Percentiles rank a stretch among this genome's conserved stretches.
Evolutionary conservation across 306 rosid species (phyloP).

Genomic region (Boehmeria nivea): DNA sequence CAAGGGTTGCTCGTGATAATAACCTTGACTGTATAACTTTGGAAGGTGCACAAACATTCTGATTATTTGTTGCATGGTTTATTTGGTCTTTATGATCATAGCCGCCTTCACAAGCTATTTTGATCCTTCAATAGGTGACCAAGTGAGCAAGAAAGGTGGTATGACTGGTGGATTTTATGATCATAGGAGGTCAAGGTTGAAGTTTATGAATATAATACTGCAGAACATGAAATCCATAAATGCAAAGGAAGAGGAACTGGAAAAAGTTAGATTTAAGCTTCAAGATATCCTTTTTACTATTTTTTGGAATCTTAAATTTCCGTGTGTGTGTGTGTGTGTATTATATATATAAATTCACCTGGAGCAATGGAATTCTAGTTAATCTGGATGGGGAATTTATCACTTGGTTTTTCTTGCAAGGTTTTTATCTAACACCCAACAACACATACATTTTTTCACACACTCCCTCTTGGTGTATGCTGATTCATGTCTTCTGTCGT

Average conservation of each 20-base stretch:
- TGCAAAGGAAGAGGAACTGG: constrained; percentile 57
- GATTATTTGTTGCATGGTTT: constrained; percentile 10
- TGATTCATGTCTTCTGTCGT: too few species aligned
- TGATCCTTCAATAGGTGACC: constrained; percentile 61
- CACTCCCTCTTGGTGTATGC: too few species aligned
- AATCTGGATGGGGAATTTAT: too few species aligned
- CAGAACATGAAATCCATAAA: constrained; percentile 45
- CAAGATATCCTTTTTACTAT: constrained; percentile 75
- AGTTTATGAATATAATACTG: constrained; percentile 66
- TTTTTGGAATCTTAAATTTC: constrained; percentile 1
- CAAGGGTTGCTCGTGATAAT: constrained; percentile 79
- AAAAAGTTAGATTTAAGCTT: constrained; percentile 51
- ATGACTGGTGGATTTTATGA: constrained; percentile 99
- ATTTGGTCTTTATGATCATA: constrained; percentile 9
- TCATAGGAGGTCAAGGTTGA: constrained; percentile 83
- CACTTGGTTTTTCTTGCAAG: too few species aligned
- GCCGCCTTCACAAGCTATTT: constrained; percentile 27
- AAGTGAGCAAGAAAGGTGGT: constrained; percentile 98
- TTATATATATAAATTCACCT: too few species aligned
- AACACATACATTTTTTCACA: too few species aligned
- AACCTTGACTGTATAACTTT: constrained; percentile 93
- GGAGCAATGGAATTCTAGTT: too few species aligned
- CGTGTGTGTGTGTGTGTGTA: too few species aligned
- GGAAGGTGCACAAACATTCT: constrained; percentile 53
- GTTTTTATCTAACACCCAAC: too few species aligned